Base-by-base conservation (phyloP, 2,329 filamentous ascomycete species). In the Penicillium sp. region DNA sequence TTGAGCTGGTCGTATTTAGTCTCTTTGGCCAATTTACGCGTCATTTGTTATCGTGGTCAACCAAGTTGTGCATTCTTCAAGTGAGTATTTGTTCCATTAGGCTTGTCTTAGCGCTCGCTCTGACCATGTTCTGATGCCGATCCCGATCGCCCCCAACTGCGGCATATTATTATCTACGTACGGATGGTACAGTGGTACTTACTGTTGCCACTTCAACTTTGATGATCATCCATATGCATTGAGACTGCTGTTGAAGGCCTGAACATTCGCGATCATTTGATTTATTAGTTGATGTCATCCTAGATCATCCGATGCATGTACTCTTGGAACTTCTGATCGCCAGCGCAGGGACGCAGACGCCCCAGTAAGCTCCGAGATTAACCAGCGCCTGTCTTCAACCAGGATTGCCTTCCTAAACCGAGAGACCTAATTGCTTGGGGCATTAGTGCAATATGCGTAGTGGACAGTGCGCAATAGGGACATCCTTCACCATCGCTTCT, bases 301-400 rank as follows among this genome's bases (percentile, higher is more conserved):
- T 47, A 51, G 20, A 35, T 51, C 29, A 51, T 53, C 49, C 41
- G 48, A 50, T 20, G 33, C 40, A n/a, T 42, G 40, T 46, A 45
- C 29, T n/a, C 20, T 43, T 45, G 47, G 45, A 47, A 31, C 49
- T 54, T 46, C 31, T 53, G 62, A 59, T 62, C 54, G 53, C 45
- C 49, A 26, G 49, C 56, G 58, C 60, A 64, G 61, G 60, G 59
- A 57, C 49, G 58, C 40, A 23, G 9, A 50, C 6, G 27, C 50
- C 49, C 18, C 59, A 43, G 40, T 25, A 37, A 49, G 56, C 27
- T 50, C 20, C 33, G 31, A 44, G 49, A 27, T 51, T 51, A 51
- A 51, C 6, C 41, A 44, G 47, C 52, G 45, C 40, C 49, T 44
- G 29, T 49, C 18, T 41, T 23, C 15, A 15, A 15, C 25, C 15